Evolutionary conservation across 768 basidiomycete species (phyloP).

Genomic region (Suillus brevipes): DNA sequence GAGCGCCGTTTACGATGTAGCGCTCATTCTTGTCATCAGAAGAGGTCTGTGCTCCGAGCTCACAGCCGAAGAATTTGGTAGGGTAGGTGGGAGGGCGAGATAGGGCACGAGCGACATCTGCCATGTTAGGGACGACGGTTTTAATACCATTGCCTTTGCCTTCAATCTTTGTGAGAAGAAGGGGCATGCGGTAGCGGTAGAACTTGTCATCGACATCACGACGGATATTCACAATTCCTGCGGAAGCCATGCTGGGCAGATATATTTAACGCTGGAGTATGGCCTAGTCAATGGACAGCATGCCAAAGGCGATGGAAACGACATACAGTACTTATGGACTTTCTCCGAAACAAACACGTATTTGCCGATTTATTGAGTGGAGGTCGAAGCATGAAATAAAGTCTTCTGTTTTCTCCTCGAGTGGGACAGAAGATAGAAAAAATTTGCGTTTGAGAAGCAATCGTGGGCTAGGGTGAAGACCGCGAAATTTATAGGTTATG

Average conservation of each 20-base stretch:
- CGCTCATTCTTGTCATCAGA: constrained; percentile 96
- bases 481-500: constrained; percentile 2
- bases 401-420: constrained; percentile 35
- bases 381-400: constrained; percentile 87
- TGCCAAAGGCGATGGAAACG: background rate
- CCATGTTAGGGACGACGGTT: constrained; percentile 98
- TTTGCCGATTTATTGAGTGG: constrained; percentile 70
- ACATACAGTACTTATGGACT: constrained; percentile 55
- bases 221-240: constrained; percentile 87
- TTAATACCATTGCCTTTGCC: constrained; percentile 99
- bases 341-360: constrained; percentile 52
- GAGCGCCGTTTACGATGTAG: constrained; percentile 98
- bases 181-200: constrained; percentile 97
- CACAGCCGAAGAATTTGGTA: constrained; percentile 99
- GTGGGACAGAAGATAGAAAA: constrained; percentile 32
- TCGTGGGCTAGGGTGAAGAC: constrained; percentile 22
- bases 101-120: constrained; percentile 93
- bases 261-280: constrained; percentile 55
- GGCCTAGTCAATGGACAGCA: constrained; percentile 2
- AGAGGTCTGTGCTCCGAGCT: constrained; percentile 96
- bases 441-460: constrained; percentile 24
- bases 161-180: constrained; percentile 94
- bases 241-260: constrained; percentile 76
- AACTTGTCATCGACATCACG: constrained; percentile 97
- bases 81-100: constrained; percentile 94